Conservation (phyloP, 1,139 yeast genomes). For the Taphrina flavorubra region DNA sequence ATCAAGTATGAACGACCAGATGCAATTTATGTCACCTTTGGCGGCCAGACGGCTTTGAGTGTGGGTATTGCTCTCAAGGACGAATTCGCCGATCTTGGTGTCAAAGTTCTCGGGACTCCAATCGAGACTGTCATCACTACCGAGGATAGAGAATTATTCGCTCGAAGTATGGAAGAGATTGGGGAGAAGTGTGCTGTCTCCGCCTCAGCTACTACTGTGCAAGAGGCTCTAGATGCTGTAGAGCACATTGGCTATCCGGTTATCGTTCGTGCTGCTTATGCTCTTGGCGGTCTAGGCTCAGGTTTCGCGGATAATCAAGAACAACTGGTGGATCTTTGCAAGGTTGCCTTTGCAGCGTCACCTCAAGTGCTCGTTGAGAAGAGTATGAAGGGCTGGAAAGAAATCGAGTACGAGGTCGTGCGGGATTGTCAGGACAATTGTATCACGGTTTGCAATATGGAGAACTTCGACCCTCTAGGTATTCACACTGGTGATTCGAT, state of each 20-base stretch:
- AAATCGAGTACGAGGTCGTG: conserved; percentile 97
- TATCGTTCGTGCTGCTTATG: conserved; percentile 96
- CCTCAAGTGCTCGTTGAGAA: conserved; percentile 96
- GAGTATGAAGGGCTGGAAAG: conserved; percentile 99
- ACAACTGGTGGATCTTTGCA: conserved; percentile 82
- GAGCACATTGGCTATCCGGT: conserved; percentile 91
- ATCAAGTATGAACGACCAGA: conserved; percentile 95
- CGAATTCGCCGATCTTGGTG: conserved; percentile 89
- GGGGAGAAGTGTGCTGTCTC: conserved; percentile 94
- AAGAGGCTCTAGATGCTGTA: conserved; percentile 85
- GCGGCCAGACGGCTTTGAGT: conserved; percentile 97
- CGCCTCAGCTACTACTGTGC: conserved; percentile 76
- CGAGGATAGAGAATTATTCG: conserved; percentile 95
- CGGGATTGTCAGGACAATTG: conserved; percentile 97
- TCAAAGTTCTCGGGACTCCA: conserved; percentile 93
- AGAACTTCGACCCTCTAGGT: conserved; percentile 97
- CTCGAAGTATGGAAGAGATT: conserved; percentile 92
- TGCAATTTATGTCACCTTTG: conserved; percentile 94
- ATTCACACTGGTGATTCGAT: conserved; percentile 99
- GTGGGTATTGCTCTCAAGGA: conserved; percentile 96
- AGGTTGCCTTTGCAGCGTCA: conserved; percentile 90
- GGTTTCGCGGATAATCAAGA: conserved; percentile 93
- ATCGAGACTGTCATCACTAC: conserved; percentile 95
- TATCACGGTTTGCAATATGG: conserved; percentile 99
- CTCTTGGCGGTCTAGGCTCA: conserved; percentile 97